Conservation (phyloP, 495 filamentous ascomycete species). For the Talaromyces nanjingensis region DNA sequence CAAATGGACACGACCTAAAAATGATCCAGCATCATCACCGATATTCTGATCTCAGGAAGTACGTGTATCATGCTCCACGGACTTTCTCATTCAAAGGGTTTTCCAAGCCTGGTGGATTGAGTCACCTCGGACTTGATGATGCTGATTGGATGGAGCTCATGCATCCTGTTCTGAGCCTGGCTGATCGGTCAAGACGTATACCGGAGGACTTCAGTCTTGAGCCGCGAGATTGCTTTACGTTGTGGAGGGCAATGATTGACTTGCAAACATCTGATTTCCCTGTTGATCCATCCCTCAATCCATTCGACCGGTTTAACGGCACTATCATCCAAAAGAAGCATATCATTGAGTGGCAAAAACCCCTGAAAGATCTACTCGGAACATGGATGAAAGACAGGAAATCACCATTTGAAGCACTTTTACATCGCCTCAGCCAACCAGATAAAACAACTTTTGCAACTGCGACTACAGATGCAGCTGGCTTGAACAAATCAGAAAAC, state of each 20-base stretch:
- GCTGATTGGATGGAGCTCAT: constrained; percentile 46
- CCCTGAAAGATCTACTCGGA: constrained; percentile 50
- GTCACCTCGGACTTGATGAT: constrained; percentile 45
- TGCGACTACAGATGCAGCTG: neutral
- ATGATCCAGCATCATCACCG: constrained; percentile 60
- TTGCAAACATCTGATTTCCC: constrained; percentile 38
- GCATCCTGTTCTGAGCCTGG: constrained; percentile 60
- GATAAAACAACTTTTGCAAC: neutral
- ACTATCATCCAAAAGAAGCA: constrained; percentile 50
- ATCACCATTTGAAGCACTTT: constrained; percentile 58
- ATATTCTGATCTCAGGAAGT: constrained; percentile 72
- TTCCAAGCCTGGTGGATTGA: constrained; percentile 25
- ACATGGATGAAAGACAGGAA: constrained; percentile 51
- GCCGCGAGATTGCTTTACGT: constrained; percentile 57
- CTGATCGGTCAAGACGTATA: constrained; percentile 51
- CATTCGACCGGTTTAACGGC: constrained; percentile 30
- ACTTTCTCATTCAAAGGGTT: constrained; percentile 53
- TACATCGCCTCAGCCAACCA: constrained; percentile 25
- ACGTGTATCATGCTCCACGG: constrained; percentile 47
- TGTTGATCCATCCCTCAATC: constrained; percentile 40
- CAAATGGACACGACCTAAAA: constrained; percentile 47
- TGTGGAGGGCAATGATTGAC: constrained; percentile 56
- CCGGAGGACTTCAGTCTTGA: constrained; percentile 61
- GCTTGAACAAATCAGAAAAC: no score
- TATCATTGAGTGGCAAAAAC: constrained; percentile 56